phyloP scores from a whole-genome alignment of 2,329 filamentous ascomycete genomes.

The Herpotrichia juniperi region DNA sequence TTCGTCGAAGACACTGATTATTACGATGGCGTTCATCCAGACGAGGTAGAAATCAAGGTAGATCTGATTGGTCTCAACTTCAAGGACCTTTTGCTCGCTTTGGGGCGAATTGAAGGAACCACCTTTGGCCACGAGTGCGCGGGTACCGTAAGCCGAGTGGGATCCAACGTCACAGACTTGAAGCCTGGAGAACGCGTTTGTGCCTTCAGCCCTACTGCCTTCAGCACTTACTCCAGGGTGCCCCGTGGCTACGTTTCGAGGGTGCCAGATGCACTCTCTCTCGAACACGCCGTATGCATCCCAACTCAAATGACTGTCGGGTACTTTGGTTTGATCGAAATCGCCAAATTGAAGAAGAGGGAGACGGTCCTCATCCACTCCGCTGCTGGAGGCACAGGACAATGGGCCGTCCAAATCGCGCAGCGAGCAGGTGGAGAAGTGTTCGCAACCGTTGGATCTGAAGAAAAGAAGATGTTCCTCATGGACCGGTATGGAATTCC shows the following conservation, averaged over 20 bases:
- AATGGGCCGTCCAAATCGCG: constrained; percentile 19
- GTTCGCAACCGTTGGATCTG: constrained; percentile 20
- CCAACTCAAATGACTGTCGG: background rate
- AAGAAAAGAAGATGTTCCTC: background rate
- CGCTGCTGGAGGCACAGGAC: constrained; percentile 19
- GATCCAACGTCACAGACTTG: background rate
- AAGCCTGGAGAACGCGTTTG: constrained; percentile 1
- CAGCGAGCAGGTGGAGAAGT: constrained; percentile 13
- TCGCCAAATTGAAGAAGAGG: constrained; percentile 6
- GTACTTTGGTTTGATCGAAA: background rate
- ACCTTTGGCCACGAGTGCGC: constrained; percentile 8
- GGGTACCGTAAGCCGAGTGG: constrained; percentile 9
- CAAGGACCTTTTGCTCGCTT: constrained; percentile 13
- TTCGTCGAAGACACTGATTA: background rate
- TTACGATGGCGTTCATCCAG: background rate
- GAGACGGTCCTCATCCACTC: constrained; percentile 31
- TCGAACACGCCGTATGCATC: constrained; percentile 17
- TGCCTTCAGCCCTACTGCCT: background rate
- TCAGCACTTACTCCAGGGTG: background rate
- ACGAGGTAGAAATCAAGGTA: background rate
- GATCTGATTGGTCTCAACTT: constrained; percentile 10
- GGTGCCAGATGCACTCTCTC: constrained; percentile 7
- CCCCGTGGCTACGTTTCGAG: background rate
- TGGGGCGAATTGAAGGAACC: constrained; percentile 10
- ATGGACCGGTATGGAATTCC: constrained; percentile 16